Conservation (phyloP, 805 yeast genomes). For the Metschnikowia shivogae region DNA sequence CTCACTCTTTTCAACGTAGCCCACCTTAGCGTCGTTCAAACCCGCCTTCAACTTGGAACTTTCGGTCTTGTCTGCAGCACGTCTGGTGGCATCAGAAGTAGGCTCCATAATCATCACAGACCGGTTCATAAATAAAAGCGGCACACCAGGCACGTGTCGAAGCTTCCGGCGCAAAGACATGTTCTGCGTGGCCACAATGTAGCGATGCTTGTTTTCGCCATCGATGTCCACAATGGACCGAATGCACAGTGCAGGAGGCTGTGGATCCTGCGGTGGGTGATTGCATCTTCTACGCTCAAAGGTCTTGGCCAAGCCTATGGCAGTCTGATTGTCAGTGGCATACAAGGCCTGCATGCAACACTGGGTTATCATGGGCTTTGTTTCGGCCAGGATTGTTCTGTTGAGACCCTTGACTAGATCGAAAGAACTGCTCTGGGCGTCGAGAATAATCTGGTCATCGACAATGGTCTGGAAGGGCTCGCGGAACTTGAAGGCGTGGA, state of each 20-base stretch:
- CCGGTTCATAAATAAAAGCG: constrained; percentile 79
- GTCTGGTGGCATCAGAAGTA: constrained; percentile 62
- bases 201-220: constrained; percentile 85
- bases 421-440: constrained; percentile 62
- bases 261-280: constrained; percentile 63
- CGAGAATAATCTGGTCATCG: constrained; percentile 73
- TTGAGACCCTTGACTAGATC: constrained; percentile 78
- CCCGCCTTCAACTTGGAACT: constrained; percentile 69
- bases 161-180: constrained; percentile 62
- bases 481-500: constrained; percentile 84
- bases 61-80: constrained; percentile 47
- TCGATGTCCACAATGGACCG: constrained; percentile 62
- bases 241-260: constrained; percentile 72
- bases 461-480: constrained; percentile 89
- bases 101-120: constrained; percentile 98
- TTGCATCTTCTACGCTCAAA: constrained; percentile 93
- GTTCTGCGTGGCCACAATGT: constrained; percentile 83
- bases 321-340: constrained; percentile 62
- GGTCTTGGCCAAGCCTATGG: constrained; percentile 74
- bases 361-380: constrained; percentile 89
- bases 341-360: constrained; percentile 90
- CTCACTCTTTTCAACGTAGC: constrained; percentile 27
- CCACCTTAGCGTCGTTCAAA: constrained; percentile 62
- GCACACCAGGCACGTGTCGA: constrained; percentile 83
- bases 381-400: constrained; percentile 78